A percentile compares a stretch with the other conserved stretches of the same genome.
Conservation (phyloP, 208 protist genomes). For the Acanthamoeba healyi region DNA sequence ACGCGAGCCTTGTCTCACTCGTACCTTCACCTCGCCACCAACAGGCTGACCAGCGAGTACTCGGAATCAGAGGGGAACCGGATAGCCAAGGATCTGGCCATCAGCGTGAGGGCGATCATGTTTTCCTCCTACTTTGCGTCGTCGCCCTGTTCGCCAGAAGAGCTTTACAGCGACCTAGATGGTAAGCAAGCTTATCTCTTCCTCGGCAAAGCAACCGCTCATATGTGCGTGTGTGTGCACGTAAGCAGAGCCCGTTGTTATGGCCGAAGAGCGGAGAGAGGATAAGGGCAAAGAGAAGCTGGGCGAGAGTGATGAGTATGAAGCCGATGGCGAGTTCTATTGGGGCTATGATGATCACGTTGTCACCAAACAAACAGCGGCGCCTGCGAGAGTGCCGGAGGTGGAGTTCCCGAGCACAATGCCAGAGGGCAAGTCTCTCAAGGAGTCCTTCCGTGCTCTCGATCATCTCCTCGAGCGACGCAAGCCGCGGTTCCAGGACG, state of each 20-base stretch:
- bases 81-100: neutral
- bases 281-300: neutral
- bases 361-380: too few relatives aligned
- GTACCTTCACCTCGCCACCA: too few relatives aligned
- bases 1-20: neutral
- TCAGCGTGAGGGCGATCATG: constrained; percentile 13
- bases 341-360: neutral
- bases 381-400: neutral
- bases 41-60: neutral
- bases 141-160: neutral
- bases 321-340: too few relatives aligned
- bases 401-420: neutral
- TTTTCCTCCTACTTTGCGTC: neutral
- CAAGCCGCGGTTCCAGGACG: neutral
- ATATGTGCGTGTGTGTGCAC: neutral
- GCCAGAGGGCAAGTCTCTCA: neutral
- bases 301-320: neutral
- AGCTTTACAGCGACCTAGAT: neutral
- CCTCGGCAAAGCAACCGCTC: too few relatives aligned
- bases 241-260: too few relatives aligned
- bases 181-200: neutral
- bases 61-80: neutral
- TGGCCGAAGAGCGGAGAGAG: neutral
- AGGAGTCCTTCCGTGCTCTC: neutral
- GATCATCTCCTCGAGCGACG: neutral